Base-by-base conservation (phyloP, 371 early-diverging fungal genomes). In the Sporodiniella umbellata region DNA sequence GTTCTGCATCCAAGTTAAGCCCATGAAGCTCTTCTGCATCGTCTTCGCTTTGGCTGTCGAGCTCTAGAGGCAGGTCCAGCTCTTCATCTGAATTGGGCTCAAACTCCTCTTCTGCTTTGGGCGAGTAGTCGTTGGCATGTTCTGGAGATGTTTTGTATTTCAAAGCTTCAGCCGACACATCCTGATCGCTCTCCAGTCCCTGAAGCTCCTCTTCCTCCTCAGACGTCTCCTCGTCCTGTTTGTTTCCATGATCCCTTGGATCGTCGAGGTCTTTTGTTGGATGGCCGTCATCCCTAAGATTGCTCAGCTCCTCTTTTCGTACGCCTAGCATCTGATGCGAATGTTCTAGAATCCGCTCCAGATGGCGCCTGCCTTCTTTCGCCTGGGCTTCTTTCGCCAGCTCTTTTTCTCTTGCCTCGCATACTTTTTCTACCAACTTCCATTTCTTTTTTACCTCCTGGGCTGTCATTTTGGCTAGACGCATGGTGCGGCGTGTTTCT, bases 291-390 rank as follows among this genome's bases (percentile, higher is more conserved):
- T 66, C 64, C n/a, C n/a, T n/a, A n/a, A n/a, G n/a, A n/a, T 5
- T 59, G 42, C 12, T 66, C 62, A 0, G 48, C 30, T 79, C 75
- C 30, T 65, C 75, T 56, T 79, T 84, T 56, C 86, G 79, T n/a
- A 76, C 86, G n/a, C 75, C 85, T 11, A 89, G 49, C 62, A 87
- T 76, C 39, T 83, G 83, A 8, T 87, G 81, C 0, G 88, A 86
- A 45, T 85, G 86, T 46, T 88, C 84, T 35, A 89, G 57, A 53
- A 89, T 87, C 46, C 70, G 60, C 53, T 87, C 77, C 52, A 89
- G 48, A 61, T 80, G 83, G 21, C 75, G 75, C 23, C 84, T 78
- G 1, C 84, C 83, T 57, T 85, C 70, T 33, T 76, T 62, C 21
- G 80, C 79, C 35, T 80, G 80, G 45, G 84, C 70, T 51, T 86